Evolutionary conservation across 305 asterid genomes (phyloP), one percentile per base, ranked within the genome.

Genomic region (Fraxinus dipetala): DNA sequence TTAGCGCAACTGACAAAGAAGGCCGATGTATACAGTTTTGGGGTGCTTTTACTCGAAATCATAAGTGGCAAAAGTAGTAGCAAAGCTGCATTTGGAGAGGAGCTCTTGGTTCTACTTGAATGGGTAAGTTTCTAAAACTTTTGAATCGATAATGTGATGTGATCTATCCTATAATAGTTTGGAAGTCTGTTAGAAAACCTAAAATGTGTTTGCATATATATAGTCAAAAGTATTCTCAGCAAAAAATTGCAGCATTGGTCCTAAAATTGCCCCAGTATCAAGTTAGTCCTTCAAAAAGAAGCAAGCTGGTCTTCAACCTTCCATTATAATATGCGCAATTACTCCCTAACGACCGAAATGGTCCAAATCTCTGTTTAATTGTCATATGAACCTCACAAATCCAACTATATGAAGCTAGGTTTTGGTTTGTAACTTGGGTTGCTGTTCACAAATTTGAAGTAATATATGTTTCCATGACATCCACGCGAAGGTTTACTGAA

Each of bases 21-120:
- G 88, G 98, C 94, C 0, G 98, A 94, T 51, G 94, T 94, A 1
- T 94, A 94, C 51, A 94, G 98, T 79, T 93, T 94, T 26, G 98
- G 98, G 51, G 95, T 94, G 78, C 94, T 94, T 30, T 22, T 93
- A 54, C 97, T 94, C 26, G 98, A 94, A 87, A 84, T 92, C 28
- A 77, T 93, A 28, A 94, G 97, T 78, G 97, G 97, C 69, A 85
- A 83, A 78, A 91, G 98, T 80, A 91, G 97, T 32, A 91, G 98
- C 40, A 91, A 88, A 83, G 89, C 91, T n/a, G 91, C 88, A 43
- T 94, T 91, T 74, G 98, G 94, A 51, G 91, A 88, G 35, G 91
- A 91, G 77, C 84, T 83, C 81, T 77, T 84, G 76, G 85, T 90
- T 81, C 89, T 94, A 7, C 90, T 93, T 18, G 97, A 94, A 89